A percentile compares a stretch with the other conserved stretches of the same genome.
phyloP scores from a whole-genome alignment of 129 eudicot species.

The Flaveria ramosissima region DNA sequence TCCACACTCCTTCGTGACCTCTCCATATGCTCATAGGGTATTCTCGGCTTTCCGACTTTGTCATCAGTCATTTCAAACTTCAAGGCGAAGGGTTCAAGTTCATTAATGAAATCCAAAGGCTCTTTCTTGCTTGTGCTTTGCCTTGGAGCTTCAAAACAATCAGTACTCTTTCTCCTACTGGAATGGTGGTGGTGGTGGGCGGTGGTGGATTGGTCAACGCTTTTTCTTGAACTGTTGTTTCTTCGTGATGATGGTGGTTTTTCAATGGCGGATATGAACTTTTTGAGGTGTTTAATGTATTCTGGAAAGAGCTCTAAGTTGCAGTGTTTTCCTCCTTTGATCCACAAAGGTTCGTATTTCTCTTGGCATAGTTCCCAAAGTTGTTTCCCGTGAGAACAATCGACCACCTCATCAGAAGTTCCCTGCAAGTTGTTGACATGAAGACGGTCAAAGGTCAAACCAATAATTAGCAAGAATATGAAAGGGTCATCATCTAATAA shows the following conservation, averaged over 20 bases:
- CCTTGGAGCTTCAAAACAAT: conserved; percentile 59
- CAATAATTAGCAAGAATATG: neutral
- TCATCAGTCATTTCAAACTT: conserved; percentile 44
- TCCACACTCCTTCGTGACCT: conserved; percentile 76
- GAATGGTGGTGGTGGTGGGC: conserved; percentile 33
- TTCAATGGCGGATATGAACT: conserved; percentile 62
- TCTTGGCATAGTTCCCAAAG: conserved; percentile 74
- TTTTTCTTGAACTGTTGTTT: conserved; percentile 49
- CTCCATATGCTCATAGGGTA: conserved; percentile 65
- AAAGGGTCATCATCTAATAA: neutral
- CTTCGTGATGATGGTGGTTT: conserved; percentile 58
- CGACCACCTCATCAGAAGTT: conserved; percentile 83
- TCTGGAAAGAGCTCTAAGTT: conserved; percentile 80
- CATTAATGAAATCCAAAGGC: conserved; percentile 38
- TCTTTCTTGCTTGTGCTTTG: conserved; percentile 66
- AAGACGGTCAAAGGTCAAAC: conserved; percentile 23
- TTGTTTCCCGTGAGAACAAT: conserved; percentile 77
- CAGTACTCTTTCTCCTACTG: conserved; percentile 55
- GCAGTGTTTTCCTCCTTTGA: conserved; percentile 85
- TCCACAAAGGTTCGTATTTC: conserved; percentile 86
- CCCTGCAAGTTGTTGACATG: conserved; percentile 47
- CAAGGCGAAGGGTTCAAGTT: conserved; percentile 34
- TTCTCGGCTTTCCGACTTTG: conserved; percentile 50
- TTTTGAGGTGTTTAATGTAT: conserved; percentile 73
- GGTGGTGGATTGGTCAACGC: conserved; percentile 56